Percentiles rank a stretch among this genome's conserved stretches.
Conservation (phyloP, 2,329 filamentous ascomycete species). For the Tolypocladium ophioglossoides region DNA sequence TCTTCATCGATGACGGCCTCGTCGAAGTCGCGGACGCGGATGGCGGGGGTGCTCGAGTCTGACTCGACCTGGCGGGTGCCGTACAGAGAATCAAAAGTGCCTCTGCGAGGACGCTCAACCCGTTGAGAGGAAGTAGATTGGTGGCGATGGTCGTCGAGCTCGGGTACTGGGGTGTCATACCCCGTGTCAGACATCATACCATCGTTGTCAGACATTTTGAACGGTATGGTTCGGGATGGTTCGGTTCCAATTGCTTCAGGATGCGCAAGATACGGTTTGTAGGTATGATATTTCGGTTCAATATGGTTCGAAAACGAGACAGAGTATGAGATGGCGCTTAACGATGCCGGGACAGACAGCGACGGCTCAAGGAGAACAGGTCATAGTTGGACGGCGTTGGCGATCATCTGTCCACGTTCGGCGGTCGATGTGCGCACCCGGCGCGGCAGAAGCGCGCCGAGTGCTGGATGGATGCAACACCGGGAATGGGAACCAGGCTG, state of each 20-base stretch:
- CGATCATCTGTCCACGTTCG: slow-evolving; percentile 5
- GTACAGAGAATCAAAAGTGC: slow-evolving; percentile 64
- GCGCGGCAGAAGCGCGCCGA: slow-evolving; percentile 27
- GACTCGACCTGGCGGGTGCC: slow-evolving; percentile 36
- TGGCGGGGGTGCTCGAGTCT: slow-evolving; percentile 22
- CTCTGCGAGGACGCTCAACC: slow-evolving; percentile 51
- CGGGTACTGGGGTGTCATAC: slow-evolving; percentile 64
- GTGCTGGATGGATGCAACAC: slow-evolving; percentile 19
- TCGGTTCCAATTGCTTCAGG: neutral
- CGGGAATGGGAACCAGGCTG: slow-evolving; percentile 5
- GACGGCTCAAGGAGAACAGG: slow-evolving; percentile 15
- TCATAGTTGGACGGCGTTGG: slow-evolving; percentile 16
- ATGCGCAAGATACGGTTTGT: neutral
- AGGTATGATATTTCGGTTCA: neutral
- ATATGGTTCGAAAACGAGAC: too few relatives aligned
- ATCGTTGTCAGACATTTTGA: slow-evolving; percentile 56
- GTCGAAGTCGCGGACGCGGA: slow-evolving; percentile 69
- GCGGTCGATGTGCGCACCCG: slow-evolving; percentile 14
- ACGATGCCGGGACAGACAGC: neutral
- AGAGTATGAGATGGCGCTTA: slow-evolving; percentile 6
- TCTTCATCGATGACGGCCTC: slow-evolving; percentile 71
- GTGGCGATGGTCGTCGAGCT: slow-evolving; percentile 80
- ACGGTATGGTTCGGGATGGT: slow-evolving; percentile 9
- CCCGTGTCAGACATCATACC: slow-evolving; percentile 49
- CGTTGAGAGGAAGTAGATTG: slow-evolving; percentile 52